Evolutionary conservation across 306 rosid genomes (phyloP).

Genomic region (Glycine soja): DNA sequence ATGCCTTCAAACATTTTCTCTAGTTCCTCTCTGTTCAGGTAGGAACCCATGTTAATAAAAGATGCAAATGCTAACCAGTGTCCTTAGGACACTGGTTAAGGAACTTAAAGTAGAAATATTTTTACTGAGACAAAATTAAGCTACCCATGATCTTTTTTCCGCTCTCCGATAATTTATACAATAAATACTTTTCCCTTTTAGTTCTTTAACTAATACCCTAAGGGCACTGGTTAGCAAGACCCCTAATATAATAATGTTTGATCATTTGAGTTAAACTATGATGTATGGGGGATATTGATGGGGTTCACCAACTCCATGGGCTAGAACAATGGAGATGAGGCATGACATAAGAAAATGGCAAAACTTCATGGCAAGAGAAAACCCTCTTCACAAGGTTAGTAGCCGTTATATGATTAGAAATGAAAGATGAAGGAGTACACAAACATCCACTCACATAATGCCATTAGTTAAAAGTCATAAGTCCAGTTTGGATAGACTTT

Average conservation of each 20-base stretch:
- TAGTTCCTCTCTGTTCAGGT: constrained; percentile 76
- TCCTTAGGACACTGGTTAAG: too few relatives aligned
- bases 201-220: too few relatives aligned
- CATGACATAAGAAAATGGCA: not conserved
- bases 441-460: not conserved
- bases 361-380: not conserved
- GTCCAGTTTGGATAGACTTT: not conserved
- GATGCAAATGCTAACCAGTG: not conserved
- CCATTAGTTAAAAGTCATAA: not conserved
- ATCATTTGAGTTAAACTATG: not conserved
- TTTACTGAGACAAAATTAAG: too few relatives aligned
- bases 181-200: too few relatives aligned
- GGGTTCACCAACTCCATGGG: constrained; percentile 1
- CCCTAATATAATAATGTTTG: not conserved
- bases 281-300: not conserved
- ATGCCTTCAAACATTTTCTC: constrained; percentile 86
- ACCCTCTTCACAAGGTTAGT: not conserved
- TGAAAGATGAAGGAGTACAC: too few relatives aligned
- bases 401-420: not conserved
- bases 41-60: constrained; percentile 13
- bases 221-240: too few relatives aligned
- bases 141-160: too few relatives aligned
- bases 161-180: too few relatives aligned
- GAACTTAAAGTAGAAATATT: too few relatives aligned
- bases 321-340: not conserved